Conservation (phyloP, 345 rosid genomes). For the Theobroma cacao region DNA sequence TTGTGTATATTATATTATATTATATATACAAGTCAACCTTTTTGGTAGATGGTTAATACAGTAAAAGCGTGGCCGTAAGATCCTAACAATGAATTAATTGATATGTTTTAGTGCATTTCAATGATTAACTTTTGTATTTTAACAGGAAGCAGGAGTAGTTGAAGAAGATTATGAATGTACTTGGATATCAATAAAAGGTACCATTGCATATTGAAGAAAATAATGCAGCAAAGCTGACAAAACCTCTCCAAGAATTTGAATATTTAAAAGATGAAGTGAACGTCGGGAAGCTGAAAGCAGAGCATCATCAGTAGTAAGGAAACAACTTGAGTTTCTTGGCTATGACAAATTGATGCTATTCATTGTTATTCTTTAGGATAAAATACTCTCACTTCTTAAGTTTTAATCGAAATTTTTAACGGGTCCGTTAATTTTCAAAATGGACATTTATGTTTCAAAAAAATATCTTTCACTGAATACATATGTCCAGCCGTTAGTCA, state of each 20-base stretch:
- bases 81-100: background rate
- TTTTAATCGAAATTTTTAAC: too few species aligned
- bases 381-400: too few species aligned
- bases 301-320: background rate
- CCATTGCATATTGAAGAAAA: conserved; percentile 57
- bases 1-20: background rate
- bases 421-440: too few species aligned
- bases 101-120: background rate
- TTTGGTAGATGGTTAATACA: background rate
- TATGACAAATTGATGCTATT: too few species aligned
- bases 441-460: too few species aligned
- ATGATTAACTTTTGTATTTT: background rate
- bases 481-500: too few species aligned
- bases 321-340: too few species aligned
- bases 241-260: conserved; percentile 54
- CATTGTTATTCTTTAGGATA: too few species aligned
- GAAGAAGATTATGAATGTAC: conserved; percentile 50
- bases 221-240: conserved; percentile 48
- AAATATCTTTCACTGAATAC: too few species aligned
- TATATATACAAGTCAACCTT: background rate
- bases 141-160: conserved; percentile 72
- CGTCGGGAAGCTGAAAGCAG: conserved; percentile 40
- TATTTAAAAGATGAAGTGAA: conserved; percentile 50
- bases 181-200: conserved; percentile 71
- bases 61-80: background rate